Conservation (phyloP, 1,284 basidiomycete genomes). For the Leccinum ponderosum region DNA sequence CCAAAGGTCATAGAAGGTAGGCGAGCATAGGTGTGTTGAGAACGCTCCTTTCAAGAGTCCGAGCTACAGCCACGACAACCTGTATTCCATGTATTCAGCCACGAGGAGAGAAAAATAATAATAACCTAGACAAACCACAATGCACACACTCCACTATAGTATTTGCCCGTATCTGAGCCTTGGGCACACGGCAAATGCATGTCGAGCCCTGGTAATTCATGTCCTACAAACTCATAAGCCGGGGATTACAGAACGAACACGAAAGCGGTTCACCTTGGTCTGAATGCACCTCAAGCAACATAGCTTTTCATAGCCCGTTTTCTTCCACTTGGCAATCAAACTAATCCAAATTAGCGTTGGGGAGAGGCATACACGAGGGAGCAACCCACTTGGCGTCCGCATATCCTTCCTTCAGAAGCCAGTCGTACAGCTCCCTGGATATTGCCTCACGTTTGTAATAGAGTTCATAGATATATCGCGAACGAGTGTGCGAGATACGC, state of each 20-base stretch:
- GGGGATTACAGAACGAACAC: constrained; percentile 9
- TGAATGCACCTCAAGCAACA: constrained; percentile 98
- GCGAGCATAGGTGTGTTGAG: background rate
- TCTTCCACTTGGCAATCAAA: constrained; percentile 99
- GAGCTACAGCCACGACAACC: constrained; percentile 84
- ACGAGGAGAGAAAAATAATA: constrained; percentile 7
- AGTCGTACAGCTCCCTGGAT: constrained; percentile 93
- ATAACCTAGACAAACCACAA: constrained; percentile 70
- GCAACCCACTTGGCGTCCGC: constrained; percentile 90
- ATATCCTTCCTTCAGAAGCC: constrained; percentile 97
- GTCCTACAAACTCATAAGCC: constrained; percentile 56
- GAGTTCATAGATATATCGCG: constrained; percentile 96
- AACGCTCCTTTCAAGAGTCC: constrained; percentile 56
- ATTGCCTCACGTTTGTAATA: constrained; percentile 99
- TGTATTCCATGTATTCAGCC: constrained; percentile 29
- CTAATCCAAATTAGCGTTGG: constrained; percentile 44
- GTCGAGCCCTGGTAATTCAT: constrained; percentile 99
- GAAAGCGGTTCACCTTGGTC: constrained; percentile 63
- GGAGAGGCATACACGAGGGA: constrained; percentile 2
- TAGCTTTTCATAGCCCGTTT: constrained; percentile 96
- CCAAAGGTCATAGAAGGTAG: background rate
- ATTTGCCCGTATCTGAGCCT: constrained; percentile 87
- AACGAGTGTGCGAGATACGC: constrained; percentile 94
- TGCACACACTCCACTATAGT: constrained; percentile 97
- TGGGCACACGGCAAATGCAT: constrained; percentile 97